Conservation (phyloP, 768 basidiomycete species). For the Lentinula guzmanii region DNA sequence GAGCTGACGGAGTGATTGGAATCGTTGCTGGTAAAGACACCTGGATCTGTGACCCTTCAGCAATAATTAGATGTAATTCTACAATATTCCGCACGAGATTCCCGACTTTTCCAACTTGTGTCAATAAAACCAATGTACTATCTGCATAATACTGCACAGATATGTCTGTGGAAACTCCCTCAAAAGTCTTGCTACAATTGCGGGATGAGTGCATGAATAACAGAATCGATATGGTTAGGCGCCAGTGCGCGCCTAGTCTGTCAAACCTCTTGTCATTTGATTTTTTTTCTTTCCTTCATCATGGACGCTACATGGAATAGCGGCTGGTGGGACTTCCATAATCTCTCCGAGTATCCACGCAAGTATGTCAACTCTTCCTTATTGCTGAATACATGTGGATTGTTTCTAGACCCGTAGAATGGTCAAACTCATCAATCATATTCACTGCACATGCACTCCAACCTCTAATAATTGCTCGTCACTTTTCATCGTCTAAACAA, state of each 20-base stretch:
- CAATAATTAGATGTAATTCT: constrained; percentile 3
- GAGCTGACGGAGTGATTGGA: constrained; percentile 36
- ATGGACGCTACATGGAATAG: constrained; percentile 45
- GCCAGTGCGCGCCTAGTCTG: not conserved
- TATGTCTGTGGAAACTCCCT: constrained; percentile 64
- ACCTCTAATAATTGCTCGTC: constrained; percentile 53
- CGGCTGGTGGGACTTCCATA: constrained; percentile 72
- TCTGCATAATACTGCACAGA: constrained; percentile 77
- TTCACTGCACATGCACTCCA: constrained; percentile 63
- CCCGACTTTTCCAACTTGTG: constrained; percentile 89
- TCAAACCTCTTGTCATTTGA: not conserved
- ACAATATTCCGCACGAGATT: constrained; percentile 50
- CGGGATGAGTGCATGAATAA: constrained; percentile 34
- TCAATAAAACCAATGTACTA: constrained; percentile 78
- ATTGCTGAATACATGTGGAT: not conserved
- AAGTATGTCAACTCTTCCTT: constrained; percentile 31
- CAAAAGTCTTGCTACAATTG: constrained; percentile 45
- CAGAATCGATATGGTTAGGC: not conserved
- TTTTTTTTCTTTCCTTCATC: not conserved
- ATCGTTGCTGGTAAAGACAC: constrained; percentile 64
- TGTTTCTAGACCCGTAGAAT: constrained; percentile 53
- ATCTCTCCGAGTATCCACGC: constrained; percentile 49
- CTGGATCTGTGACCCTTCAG: constrained; percentile 57
- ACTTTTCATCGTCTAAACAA: constrained; percentile 66
- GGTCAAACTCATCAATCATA: constrained; percentile 65